phyloP scores from a whole-genome alignment of 164 flowering plant species.

The Protea cynaroides region DNA sequence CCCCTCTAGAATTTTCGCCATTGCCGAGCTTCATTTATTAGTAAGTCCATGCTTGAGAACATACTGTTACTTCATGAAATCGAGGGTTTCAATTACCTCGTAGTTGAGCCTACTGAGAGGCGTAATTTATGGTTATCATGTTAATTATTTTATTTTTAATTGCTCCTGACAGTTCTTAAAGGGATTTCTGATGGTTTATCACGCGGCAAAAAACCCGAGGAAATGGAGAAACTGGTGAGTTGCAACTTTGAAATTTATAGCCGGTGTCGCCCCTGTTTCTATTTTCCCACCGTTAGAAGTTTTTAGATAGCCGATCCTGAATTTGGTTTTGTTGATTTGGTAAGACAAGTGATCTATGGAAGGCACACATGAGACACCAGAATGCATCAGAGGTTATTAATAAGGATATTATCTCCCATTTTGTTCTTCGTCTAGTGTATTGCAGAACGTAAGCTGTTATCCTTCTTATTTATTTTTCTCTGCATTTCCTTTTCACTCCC shows the following conservation, averaged over 20 bases:
- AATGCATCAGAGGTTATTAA: conserved; percentile 40
- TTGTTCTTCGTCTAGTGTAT: conserved; percentile 84
- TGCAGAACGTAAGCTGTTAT: conserved; percentile 70
- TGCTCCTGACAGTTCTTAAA: conserved; percentile 52
- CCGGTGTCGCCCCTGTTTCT: not conserved
- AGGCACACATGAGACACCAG: conserved; percentile 63
- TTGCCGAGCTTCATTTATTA: not conserved
- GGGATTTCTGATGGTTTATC: conserved; percentile 85
- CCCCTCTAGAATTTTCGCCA: not conserved
- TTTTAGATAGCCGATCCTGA: not conserved
- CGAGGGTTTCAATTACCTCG: not conserved
- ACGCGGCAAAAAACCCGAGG: conserved; percentile 78
- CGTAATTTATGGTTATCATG: not conserved
- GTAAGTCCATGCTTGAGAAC: not conserved
- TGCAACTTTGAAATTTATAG: not conserved
- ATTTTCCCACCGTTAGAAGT: not conserved
- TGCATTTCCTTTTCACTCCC: not conserved
- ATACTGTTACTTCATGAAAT: not conserved
- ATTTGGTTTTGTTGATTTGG: conserved; percentile 6
- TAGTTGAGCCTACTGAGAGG: not conserved
- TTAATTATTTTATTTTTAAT: not conserved
- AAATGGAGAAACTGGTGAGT: conserved; percentile 66
- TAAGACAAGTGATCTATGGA: conserved; percentile 62
- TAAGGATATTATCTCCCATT: conserved; percentile 88
- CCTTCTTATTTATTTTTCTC: not conserved